Evolutionary conservation across 1,139 yeast species (phyloP), one percentile per base, ranked within the genome.

Genomic region (Blastobotrys serpentis): DNA sequence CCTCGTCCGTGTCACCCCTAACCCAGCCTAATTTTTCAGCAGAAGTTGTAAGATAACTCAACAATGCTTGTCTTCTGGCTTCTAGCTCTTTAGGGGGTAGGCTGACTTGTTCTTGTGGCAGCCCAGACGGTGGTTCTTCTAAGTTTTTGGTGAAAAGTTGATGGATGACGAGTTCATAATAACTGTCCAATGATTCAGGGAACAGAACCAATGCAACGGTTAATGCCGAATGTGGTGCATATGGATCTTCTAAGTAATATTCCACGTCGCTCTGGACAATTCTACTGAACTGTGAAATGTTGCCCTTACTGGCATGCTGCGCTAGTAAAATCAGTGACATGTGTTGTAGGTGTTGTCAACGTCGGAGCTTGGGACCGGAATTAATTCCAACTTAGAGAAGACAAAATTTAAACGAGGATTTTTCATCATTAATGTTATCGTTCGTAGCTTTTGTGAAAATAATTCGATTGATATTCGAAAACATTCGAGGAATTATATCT

Each of bases 281-380:
- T 7, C 33, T 30, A 18, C 49, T 39, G 25, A 59, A 39, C 33
- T 38, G 45, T 11, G 41, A 46, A 10, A 58, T 25, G 18, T 53
- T 47, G 13, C 59, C 60, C 39, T 44, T 47, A 6, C 56, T 44
- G 13, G 60, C 61, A 26, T 46, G 34, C 42, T 49, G 50, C 3
- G 56, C 58, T 7, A 62, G 61, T 36, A 46, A 32, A 16, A 51
- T 46, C 40, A 56, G 46, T 19, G 53, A 56, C 58, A 55, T 52
- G 38, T 23, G n/a, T n/a, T 30, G 3, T 23, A 23, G 10, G 26
- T 23, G 26, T 23, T 23, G 26, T 23, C 5, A 6, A 23, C 26
- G 8, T 5, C n/a, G n/a, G n/a, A n/a, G n/a, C n/a, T n/a, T n/a
- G n/a, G n/a, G n/a, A n/a, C n/a, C n/a, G n/a, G n/a, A n/a, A n/a